phyloP scores from a whole-genome alignment of 2,329 filamentous ascomycete genomes.

The Ophidiomyces ophidiicola region DNA sequence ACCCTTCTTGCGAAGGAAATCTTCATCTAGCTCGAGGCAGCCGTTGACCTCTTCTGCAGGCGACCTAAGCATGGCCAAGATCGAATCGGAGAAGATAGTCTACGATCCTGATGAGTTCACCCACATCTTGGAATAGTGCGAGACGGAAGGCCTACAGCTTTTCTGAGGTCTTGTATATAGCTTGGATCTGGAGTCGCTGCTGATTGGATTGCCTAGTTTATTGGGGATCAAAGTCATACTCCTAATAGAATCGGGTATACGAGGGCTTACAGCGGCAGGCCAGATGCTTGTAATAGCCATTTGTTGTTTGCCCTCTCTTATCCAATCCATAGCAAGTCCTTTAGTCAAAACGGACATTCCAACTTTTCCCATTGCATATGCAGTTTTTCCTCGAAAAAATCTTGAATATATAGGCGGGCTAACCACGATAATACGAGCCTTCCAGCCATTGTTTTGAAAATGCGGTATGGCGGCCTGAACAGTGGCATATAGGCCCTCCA shows the following conservation, averaged over 20 bases:
- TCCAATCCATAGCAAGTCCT: constrained; percentile 70
- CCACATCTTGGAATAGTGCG: background rate
- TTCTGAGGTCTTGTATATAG: constrained; percentile 44
- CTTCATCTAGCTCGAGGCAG: constrained; percentile 61
- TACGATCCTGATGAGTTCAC: constrained; percentile 18
- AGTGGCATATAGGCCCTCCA: constrained; percentile 61
- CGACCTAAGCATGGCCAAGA: constrained; percentile 56
- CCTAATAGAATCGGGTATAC: background rate
- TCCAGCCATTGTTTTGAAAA: constrained; percentile 43
- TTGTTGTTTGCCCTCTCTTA: constrained; percentile 48
- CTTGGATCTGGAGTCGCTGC: constrained; percentile 8
- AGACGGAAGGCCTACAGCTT: constrained; percentile 33
- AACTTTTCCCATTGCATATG: constrained; percentile 66
- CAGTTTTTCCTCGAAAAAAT: constrained; percentile 76
- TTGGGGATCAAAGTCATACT: background rate
- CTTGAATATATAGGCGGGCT: constrained; percentile 74
- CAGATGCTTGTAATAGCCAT: constrained; percentile 76
- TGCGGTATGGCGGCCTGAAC: constrained; percentile 58
- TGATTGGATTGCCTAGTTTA: constrained; percentile 11
- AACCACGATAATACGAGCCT: constrained; percentile 61
- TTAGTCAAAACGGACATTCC: constrained; percentile 73
- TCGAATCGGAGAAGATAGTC: constrained; percentile 67
- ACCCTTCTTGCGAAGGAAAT: constrained; percentile 56
- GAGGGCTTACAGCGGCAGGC: constrained; percentile 55
- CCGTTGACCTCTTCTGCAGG: constrained; percentile 56